Evolutionary conservation across 495 filamentous ascomycete species (phyloP), one percentile per base, ranked within the genome.

Genomic region (Neurospora sublineolata): DNA sequence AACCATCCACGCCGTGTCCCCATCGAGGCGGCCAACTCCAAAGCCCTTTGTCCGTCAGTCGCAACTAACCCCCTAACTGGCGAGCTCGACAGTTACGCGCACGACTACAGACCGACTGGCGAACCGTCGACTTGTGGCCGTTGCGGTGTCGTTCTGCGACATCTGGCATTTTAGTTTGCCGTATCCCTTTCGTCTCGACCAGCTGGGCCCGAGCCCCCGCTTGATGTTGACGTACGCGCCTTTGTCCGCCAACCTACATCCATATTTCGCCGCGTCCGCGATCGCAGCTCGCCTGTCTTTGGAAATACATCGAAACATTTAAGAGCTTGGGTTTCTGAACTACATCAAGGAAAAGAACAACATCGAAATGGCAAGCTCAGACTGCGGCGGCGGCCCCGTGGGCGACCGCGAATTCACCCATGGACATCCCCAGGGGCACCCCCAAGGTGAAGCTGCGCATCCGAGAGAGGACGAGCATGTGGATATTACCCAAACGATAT

Each of bases 391-490:
- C 44, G 73, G 69, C 46, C 70, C 72, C 4, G 74, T 72, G 6
- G 71, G 70, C 42, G 78, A 79, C 69, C 74, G 78, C 77, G 71
- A 64, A 4, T 64, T 33, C 27, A 64, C 33, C 52, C 73, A 74
- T 37, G 75, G 69, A 20, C 37, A 71, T 58, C 39, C 72, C 12
- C 73, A 74, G 20, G 75, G 69, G n/a, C 37, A 71, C 46, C 58
- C 72, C 6, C 58, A 44, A 3, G 60, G 39, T 7, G 72, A 70
- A 46, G 73, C 69, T 37, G 76, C 70, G 36, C 80, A 82, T 69
- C 79, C 79, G 67, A 76, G 78, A 46, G 80, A 83, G 14, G 77
- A 78, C 42, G 82, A 83, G 27, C 75, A 77, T 69, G 68, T 75
- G n/a, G 79, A 75, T 71, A 76, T 80, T 69, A 80, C 80, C 2